phyloP scores from a whole-genome alignment of 2,329 filamentous ascomycete species.

The Paraconiothyrium brasiliense region DNA sequence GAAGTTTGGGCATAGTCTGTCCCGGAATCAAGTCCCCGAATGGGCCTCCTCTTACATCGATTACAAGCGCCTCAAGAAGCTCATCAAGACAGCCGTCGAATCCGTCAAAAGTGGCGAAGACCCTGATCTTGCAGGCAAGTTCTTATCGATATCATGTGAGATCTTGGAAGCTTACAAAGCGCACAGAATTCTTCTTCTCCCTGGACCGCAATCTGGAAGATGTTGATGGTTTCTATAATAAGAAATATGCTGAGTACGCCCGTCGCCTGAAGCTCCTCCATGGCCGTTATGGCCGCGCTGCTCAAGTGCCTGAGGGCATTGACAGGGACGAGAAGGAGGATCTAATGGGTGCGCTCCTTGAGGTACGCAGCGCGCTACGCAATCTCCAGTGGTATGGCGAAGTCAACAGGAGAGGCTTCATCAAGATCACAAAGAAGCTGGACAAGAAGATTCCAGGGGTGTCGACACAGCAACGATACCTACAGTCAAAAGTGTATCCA shows the following conservation, averaged over 20 bases:
- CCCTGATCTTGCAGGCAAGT: conserved; percentile 89
- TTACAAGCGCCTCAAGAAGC: conserved; percentile 92
- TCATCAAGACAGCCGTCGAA: conserved; percentile 82
- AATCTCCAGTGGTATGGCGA: conserved; percentile 98
- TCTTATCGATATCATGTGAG: conserved; percentile 26
- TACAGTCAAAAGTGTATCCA: conserved; percentile 89
- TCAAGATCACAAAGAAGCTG: conserved; percentile 98
- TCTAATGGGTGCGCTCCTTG: conserved; percentile 86
- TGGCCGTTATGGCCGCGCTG: conserved; percentile 82
- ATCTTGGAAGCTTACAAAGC: conserved; percentile 4
- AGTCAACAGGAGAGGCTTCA: conserved; percentile 92
- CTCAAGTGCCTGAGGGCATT: conserved; percentile 74
- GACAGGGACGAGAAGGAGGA: conserved; percentile 93
- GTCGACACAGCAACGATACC: conserved; percentile 82
- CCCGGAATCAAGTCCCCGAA: conserved; percentile 85
- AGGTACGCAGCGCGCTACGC: conserved; percentile 84
- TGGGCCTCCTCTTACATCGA: conserved; percentile 87
- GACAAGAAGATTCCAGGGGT: conserved; percentile 89
- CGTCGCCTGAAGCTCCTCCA: conserved; percentile 86
- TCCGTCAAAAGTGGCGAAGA: conserved; percentile 74
- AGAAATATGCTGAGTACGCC: conserved; percentile 85
- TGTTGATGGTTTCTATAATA: conserved; percentile 96
- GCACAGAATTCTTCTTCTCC: conserved; percentile 91
- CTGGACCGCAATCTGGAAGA: conserved; percentile 97
- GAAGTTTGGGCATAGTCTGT: conserved; percentile 67